These are phyloP conservation scores for Pseudocercospora vitis DNA, from an alignment of 2,329 filamentous ascomycete species.

Conservation along the genomic window DNA sequence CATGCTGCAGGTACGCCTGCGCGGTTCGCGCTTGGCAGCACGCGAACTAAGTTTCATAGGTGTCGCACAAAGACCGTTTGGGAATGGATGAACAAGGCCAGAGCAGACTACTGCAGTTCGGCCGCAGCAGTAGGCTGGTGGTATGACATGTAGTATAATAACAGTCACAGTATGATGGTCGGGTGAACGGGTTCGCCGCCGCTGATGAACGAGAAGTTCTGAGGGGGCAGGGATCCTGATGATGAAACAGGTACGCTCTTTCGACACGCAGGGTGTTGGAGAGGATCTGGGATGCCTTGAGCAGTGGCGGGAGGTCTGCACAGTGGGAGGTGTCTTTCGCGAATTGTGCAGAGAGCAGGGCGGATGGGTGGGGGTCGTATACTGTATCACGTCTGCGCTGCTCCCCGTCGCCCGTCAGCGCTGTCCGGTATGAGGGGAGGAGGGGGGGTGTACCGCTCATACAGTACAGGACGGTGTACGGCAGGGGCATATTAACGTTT, in stretches of 20 bases:
- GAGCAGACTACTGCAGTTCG: not conserved
- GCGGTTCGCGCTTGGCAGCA: not conserved
- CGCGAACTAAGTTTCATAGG: conserved; percentile 4
- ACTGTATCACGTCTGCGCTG: not conserved
- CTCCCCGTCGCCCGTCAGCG: not conserved
- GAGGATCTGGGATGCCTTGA: conserved; percentile 2
- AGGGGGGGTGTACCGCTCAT: too few species aligned
- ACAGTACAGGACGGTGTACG: too few species aligned
- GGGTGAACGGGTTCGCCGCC: conserved; percentile 1
- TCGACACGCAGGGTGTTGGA: not conserved
- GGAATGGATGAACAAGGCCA: not conserved
- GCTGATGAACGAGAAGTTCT: not conserved
- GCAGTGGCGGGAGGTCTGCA: not conserved
- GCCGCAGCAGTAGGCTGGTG: not conserved
- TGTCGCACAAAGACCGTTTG: not conserved
- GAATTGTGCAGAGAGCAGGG: too few species aligned
- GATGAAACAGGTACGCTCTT: not conserved
- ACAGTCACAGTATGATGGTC: too few species aligned
- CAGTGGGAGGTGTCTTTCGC: too few species aligned
- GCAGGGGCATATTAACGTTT: too few species aligned
- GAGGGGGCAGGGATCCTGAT: not conserved
- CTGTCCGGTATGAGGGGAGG: not conserved
- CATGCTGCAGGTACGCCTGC: conserved; percentile 4
- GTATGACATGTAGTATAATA: too few species aligned
- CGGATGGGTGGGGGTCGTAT: not conserved